Evolutionary conservation across 805 yeast genomes (phyloP), one percentile per base, ranked within the genome.

Genomic region (Peterozyma toletana): DNA sequence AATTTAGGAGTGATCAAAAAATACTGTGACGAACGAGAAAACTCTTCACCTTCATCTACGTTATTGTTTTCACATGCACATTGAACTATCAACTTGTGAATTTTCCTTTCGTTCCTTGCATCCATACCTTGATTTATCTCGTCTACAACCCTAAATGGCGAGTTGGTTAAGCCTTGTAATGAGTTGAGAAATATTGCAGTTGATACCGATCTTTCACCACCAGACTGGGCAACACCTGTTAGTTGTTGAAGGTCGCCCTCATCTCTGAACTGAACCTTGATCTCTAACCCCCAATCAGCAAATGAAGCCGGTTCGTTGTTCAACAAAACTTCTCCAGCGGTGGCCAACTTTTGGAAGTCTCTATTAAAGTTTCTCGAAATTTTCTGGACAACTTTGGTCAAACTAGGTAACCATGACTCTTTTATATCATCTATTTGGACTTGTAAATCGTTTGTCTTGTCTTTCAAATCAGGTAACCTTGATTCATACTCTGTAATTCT

Each of bases 101-200:
- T 90, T 65, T 78, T 71, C 49, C 90, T 77, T 62, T 93, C 99
- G 57, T 93, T 93, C 48, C 77, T 77, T 11, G 95, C 85, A 64
- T 93, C 99, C 98, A 93, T 90, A 52, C 99, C 99, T 66, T 93
- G 99, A 59, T 93, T 93, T 49, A 93, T 95, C 68, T 93, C 99
- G 64, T 93, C 99, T 7, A 93, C 96, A 2, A 91, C 90, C 57
- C 98, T 71, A 56, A 93, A 88, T 9, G 99, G 98, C 0, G 96
- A 87, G 29, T 75, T 74, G 0, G 97, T 82, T 45, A 85, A 71
- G 10, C 89, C 91, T 64, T 93, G 99, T 49, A 93, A 68, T 1
- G 98, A 82, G 71, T 93, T 86, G 57, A 93, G 75, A 58, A 85
- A 93, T 42, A 90, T 76, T 2, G 91, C 91, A 0, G 98, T 93